phyloP scores from a whole-genome alignment of 78 protist genomes.

The Pigoraptor vietnamica region DNA sequence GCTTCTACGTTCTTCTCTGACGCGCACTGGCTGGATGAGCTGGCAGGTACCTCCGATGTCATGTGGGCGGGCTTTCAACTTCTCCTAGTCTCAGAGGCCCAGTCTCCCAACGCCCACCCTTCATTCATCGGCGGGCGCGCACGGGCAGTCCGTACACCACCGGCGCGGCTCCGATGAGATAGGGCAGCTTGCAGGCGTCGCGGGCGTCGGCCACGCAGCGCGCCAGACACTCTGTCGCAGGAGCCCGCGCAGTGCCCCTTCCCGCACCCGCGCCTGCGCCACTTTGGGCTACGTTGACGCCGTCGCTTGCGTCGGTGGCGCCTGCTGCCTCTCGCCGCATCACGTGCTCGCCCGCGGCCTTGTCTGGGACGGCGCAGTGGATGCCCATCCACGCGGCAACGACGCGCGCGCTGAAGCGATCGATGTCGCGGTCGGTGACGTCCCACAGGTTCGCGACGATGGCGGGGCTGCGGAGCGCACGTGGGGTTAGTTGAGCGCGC shows the following conservation, averaged over 20 bases:
- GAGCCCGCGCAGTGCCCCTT: neutral
- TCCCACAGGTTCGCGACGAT: conserved; percentile 70
- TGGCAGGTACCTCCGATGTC: no score
- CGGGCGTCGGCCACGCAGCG: conserved; percentile 10
- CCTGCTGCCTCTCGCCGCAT: no score
- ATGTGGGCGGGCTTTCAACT: no score
- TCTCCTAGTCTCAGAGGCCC: no score
- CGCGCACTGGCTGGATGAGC: no score
- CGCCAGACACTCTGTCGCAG: neutral
- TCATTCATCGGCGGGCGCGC: neutral
- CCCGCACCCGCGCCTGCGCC: neutral
- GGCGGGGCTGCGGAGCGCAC: neutral
- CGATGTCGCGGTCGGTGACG: conserved; percentile 65
- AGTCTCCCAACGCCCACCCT: no score
- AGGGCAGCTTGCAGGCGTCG: neutral
- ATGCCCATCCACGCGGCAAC: neutral
- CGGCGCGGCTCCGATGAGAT: conserved; percentile 33
- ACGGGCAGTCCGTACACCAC: conserved; percentile 36
- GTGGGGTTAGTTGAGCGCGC: neutral
- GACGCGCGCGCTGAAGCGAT: conserved; percentile 15
- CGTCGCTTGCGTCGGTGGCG: no score
- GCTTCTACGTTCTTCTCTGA: neutral
- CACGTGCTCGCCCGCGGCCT: neutral
- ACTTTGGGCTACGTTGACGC: no score
- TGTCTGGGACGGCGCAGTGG: neutral